A percentile compares a stretch with the other conserved stretches of the same genome.
phyloP scores from a whole-genome alignment of 2,329 filamentous ascomycete species.

The Botryotinia convoluta region DNA sequence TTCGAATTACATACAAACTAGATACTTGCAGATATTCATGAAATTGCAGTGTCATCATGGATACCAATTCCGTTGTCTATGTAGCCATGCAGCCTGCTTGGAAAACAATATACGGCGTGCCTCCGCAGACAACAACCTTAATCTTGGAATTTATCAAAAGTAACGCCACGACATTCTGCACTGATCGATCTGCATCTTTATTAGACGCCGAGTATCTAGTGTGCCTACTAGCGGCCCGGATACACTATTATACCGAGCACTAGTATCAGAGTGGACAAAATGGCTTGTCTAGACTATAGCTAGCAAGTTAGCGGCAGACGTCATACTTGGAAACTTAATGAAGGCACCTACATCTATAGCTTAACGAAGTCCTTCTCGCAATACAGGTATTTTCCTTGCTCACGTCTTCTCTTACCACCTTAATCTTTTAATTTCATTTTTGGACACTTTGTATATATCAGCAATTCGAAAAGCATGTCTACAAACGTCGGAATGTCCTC shows the following conservation, averaged over 20 bases:
- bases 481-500: background rate
- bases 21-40: background rate
- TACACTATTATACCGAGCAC: background rate
- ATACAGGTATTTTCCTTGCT: background rate
- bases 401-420: background rate
- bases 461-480: background rate
- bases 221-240: background rate
- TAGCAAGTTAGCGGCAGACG: background rate
- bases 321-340: background rate
- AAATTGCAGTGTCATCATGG: background rate
- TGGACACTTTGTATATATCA: background rate
- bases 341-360: background rate
- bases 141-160: background rate
- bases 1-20: background rate
- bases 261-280: background rate
- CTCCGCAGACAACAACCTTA: background rate
- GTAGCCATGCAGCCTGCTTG: background rate
- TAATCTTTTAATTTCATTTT: background rate
- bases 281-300: background rate
- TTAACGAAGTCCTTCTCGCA: background rate
- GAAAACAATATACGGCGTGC: background rate
- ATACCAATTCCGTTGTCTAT: background rate
- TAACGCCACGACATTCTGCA: background rate
- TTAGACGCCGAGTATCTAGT: background rate
- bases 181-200: background rate